These are phyloP conservation scores for Eucalyptus rudis DNA, from an alignment of 345 rosid species.

Conservation along the genomic window DNA sequence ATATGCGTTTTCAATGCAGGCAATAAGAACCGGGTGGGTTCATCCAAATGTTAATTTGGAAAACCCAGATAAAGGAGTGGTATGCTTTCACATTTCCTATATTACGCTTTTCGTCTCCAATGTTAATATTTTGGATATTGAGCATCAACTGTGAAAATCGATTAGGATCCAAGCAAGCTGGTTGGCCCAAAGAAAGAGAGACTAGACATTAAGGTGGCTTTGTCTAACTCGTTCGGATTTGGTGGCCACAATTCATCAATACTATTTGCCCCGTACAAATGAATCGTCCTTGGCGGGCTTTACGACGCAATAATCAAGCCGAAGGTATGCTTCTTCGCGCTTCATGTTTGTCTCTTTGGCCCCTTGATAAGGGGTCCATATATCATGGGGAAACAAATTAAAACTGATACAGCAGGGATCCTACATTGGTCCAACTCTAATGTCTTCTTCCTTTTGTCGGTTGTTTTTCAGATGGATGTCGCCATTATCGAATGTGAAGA, in stretches of 20 bases:
- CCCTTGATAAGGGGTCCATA: not conserved
- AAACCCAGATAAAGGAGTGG: conserved; percentile 15
- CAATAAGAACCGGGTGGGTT: conserved; percentile 25
- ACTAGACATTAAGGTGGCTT: conserved; percentile 13
- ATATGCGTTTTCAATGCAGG: not conserved
- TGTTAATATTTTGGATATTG: not conserved
- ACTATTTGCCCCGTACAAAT: conserved; percentile 6
- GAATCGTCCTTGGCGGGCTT: not conserved
- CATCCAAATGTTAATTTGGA: conserved; percentile 23
- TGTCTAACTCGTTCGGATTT: conserved; percentile 19
- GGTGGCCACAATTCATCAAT: conserved; percentile 27
- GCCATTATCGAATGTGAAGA: not conserved
- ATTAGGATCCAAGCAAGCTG: conserved; percentile 6
- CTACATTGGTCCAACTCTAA: not conserved
- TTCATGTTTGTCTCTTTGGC: not conserved
- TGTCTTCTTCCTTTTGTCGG: not conserved
- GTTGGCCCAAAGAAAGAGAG: conserved; percentile 17
- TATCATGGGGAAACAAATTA: not conserved
- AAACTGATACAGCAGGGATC: not conserved
- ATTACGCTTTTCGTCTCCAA: not conserved
- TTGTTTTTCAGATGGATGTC: not conserved
- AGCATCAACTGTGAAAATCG: not conserved
- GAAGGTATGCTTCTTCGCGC: not conserved
- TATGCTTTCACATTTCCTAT: not conserved
- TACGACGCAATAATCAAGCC: not conserved